Base-by-base conservation (phyloP, 164 flowering plant genomes). In the Sedum album region DNA sequence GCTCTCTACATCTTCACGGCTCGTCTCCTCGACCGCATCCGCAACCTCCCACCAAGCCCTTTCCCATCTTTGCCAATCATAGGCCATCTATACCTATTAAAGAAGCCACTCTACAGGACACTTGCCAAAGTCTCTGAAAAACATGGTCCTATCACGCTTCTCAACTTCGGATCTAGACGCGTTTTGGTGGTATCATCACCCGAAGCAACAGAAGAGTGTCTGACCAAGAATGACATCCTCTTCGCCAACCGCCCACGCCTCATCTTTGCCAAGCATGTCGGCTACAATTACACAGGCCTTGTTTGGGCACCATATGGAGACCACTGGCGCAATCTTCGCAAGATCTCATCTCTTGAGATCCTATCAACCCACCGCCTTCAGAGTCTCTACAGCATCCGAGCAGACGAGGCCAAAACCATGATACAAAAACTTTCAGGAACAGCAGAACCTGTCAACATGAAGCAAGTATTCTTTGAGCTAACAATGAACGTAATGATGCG, bases 261-360 rank as follows among this genome's bases (percentile, higher is more conserved):
- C 18, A 6, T 69, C 15, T 6, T 21, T 9, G 70, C 53, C 18
- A 66, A 67, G 18, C 53, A 70, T 35, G 0, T 70, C 5, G 71
- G 66, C 25, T 66, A 70, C 70, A 46, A 66, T 60, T 38, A 66
- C 70, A 70, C 73, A 31, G 61, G 66, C 25, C 21, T 70, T n/a
- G n/a, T 31, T 15, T 31, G 51, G 44, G 60, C 69, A 2, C 68
- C 80, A 18, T 78, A 82, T 35, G 79, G 83, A 23, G 69, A 69
- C 36, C 80, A 71, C 49, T 80, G 83, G 83, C 78, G 80, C 13
- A 74, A 77, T 73, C 81, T 82, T 72, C 77, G 80, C 17, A 79
- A 78, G 18, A 48, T 68, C 23, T 49, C 60, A 13, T 82, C 63
- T 65, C 71, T 72, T 44, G 78, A 82, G 42, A 65, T 80, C 35